Percentiles rank a stretch among this genome's conserved stretches.
Conservation (phyloP, 2,329 filamentous ascomycete species). For the Venturiaceae sp. region DNA sequence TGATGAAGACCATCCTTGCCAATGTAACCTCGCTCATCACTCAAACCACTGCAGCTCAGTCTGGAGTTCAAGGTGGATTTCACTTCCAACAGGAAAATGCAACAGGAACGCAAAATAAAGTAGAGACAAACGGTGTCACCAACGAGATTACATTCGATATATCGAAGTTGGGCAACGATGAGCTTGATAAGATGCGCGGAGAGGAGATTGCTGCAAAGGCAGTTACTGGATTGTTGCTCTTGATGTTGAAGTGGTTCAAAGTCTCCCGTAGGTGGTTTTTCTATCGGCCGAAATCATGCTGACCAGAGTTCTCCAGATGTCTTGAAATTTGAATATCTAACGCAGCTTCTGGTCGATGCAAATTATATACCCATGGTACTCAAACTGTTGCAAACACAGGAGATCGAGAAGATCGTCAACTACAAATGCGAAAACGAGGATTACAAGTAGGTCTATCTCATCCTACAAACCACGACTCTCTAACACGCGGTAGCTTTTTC, state of each 20-base stretch:
- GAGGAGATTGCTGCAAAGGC: constrained; percentile 88
- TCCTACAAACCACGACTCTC: not conserved
- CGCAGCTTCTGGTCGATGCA: constrained; percentile 84
- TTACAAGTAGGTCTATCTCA: constrained; percentile 51
- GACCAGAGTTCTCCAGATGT: constrained; percentile 64
- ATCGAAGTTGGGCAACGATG: constrained; percentile 40
- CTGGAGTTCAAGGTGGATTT: constrained; percentile 17
- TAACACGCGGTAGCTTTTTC: constrained; percentile 60
- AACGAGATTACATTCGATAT: constrained; percentile 8
- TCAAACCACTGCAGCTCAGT: constrained; percentile 38
- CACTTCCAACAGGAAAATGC: constrained; percentile 9
- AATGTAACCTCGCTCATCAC: constrained; percentile 80
- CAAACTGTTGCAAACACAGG: constrained; percentile 90
- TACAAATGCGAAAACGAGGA: constrained; percentile 76
- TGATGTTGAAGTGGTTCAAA: constrained; percentile 95
- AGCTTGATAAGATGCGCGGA: constrained; percentile 69
- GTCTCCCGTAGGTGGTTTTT: constrained; percentile 78
- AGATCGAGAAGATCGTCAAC: constrained; percentile 82
- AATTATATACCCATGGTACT: constrained; percentile 90
- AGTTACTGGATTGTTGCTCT: constrained; percentile 75
- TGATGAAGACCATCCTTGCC: constrained; percentile 77
- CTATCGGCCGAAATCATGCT: too few species aligned
- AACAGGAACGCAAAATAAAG: constrained; percentile 2
- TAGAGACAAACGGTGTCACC: constrained; percentile 16
- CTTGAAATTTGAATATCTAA: constrained; percentile 91